These are phyloP conservation scores for Trichoderma breve DNA, from an alignment of 2,329 filamentous ascomycete genomes.

Conservation along the genomic window DNA sequence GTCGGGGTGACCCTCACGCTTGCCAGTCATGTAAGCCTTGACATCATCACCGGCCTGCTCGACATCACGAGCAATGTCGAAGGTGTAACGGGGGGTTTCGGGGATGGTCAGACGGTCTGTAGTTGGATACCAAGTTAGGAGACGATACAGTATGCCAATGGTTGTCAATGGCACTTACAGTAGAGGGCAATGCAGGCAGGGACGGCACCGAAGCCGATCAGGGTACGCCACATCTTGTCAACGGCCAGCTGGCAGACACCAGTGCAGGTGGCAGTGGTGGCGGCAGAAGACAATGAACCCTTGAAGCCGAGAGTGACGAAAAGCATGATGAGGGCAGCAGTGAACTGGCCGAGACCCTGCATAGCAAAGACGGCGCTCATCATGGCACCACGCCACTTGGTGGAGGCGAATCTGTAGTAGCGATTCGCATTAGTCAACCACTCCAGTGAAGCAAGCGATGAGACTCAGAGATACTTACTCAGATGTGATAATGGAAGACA, in stretches of 20 bases:
- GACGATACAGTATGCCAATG: too few species aligned
- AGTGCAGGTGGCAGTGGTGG: slow-evolving; percentile 53
- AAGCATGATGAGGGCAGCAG: slow-evolving; percentile 71
- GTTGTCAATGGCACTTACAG: slow-evolving; percentile 40
- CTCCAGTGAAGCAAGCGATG: background rate
- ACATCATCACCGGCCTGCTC: slow-evolving; percentile 72
- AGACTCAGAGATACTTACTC: slow-evolving; percentile 50
- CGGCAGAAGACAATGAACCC: slow-evolving; percentile 54
- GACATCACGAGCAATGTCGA: slow-evolving; percentile 73
- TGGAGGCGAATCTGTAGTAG: slow-evolving; percentile 60
- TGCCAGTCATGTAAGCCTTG: slow-evolving; percentile 69
- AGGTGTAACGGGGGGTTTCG: slow-evolving; percentile 85
- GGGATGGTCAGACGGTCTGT: slow-evolving; percentile 71
- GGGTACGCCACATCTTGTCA: slow-evolving; percentile 83
- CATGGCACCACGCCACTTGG: slow-evolving; percentile 82
- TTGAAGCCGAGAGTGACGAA: slow-evolving; percentile 73
- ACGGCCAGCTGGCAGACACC: slow-evolving; percentile 47
- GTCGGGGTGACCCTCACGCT: slow-evolving; percentile 61
- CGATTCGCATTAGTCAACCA: background rate
- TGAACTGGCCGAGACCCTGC: slow-evolving; percentile 80
- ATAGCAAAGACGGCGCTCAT: slow-evolving; percentile 85
- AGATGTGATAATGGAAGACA: slow-evolving; percentile 80
- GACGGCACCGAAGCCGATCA: slow-evolving; percentile 79
- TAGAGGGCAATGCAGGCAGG: slow-evolving; percentile 80
- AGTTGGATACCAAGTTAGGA: background rate